A percentile compares a stretch with the other conserved stretches of the same genome.
Conservation (phyloP, 257 asterid species). For the Paulownia fortunei region DNA sequence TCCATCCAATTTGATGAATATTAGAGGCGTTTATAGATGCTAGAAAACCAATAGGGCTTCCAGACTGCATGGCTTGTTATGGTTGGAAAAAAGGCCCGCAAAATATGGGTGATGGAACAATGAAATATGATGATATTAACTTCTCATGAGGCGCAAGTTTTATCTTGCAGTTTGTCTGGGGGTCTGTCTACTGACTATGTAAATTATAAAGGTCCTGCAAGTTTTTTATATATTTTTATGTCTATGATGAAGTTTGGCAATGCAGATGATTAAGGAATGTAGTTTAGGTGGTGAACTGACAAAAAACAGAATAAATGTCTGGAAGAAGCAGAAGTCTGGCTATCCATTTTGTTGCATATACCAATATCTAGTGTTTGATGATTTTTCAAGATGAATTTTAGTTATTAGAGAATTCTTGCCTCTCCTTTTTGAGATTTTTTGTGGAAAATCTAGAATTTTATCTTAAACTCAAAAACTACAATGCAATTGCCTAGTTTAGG, state of each 20-base stretch:
- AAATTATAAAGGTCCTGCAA: too few relatives aligned
- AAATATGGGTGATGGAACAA: not conserved
- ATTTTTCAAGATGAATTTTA: not conserved
- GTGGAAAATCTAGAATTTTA: not conserved
- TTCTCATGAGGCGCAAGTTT: not conserved
- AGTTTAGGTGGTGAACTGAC: too few relatives aligned
- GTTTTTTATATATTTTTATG: too few relatives aligned
- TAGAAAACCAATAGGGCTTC: not conserved
- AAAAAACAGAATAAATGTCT: too few relatives aligned
- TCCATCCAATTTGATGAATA: not conserved
- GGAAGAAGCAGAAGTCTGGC: too few relatives aligned
- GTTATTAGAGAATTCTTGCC: not conserved
- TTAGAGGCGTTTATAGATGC: not conserved
- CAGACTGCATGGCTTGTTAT: not conserved
- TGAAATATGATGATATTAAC: not conserved
- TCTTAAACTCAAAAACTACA: not conserved
- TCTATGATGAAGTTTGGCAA: too few relatives aligned
- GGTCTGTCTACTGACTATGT: too few relatives aligned
- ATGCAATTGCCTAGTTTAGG: conserved; percentile 10
- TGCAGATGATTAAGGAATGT: too few relatives aligned
- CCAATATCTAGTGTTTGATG: not conserved
- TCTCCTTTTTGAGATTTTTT: not conserved
- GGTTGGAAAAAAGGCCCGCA: not conserved
- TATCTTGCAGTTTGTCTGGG: not conserved
- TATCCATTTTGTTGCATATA: too few relatives aligned